Percentiles rank a stretch among this genome's conserved stretches.
Evolutionary conservation across 371 early-diverging fungal genomes (phyloP).

Genomic region (Mucor piriformis): DNA sequence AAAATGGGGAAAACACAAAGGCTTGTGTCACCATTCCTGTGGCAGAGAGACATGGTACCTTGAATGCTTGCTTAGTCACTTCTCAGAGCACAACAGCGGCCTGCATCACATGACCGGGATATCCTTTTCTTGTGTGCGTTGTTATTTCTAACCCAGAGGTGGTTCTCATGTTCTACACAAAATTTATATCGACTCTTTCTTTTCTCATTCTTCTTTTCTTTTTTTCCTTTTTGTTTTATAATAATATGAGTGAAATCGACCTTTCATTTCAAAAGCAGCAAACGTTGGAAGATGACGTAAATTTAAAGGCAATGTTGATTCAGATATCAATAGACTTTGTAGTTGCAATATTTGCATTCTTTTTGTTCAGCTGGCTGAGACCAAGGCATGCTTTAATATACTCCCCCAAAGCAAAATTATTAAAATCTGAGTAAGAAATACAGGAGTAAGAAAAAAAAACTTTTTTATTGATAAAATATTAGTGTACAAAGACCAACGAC

Average conservation of each 20-base stretch:
- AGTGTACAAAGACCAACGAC: conserved; percentile 6
- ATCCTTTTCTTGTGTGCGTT: not conserved
- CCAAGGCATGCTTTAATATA: conserved; percentile 50
- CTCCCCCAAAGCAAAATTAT: conserved; percentile 40
- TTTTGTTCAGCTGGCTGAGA: conserved; percentile 43
- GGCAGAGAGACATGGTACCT: too few species aligned
- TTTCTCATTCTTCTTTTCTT: not conserved
- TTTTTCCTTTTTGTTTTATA: not conserved
- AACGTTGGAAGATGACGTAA: conserved; percentile 31
- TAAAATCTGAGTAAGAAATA: conserved; percentile 40
- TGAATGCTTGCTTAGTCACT: too few species aligned
- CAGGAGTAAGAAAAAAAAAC: not conserved
- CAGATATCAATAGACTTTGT: conserved; percentile 53
- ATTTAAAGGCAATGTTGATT: conserved; percentile 39
- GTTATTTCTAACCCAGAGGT: not conserved
- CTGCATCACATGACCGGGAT: not conserved
- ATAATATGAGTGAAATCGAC: conserved; percentile 18
- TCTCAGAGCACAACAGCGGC: too few species aligned
- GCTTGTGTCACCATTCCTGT: too few species aligned
- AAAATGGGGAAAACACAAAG: too few species aligned
- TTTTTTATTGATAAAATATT: not conserved
- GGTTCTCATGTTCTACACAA: not conserved
- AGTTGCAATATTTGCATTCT: conserved; percentile 42
- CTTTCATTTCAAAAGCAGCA: conserved; percentile 32
- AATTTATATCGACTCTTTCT: not conserved